phyloP scores from a whole-genome alignment of 169 alveolate species.

The Plasmodium vivax region DNA sequence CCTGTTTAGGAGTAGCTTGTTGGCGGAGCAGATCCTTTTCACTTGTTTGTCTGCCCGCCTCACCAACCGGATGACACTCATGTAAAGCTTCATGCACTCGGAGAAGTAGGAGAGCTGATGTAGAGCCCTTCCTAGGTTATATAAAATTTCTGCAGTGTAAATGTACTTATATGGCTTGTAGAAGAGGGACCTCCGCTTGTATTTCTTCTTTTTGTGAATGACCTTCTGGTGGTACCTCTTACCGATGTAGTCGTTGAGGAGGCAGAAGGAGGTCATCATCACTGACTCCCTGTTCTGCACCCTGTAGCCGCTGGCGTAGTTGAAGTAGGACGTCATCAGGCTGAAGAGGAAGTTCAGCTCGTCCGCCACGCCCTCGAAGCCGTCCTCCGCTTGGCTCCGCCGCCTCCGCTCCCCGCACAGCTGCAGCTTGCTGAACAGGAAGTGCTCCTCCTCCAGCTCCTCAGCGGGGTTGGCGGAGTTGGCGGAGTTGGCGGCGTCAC shows the following conservation, averaged over 20 bases:
- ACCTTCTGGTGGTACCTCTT: constrained; percentile 73
- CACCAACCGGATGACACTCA: constrained; percentile 25
- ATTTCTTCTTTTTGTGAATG: constrained; percentile 40
- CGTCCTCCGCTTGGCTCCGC: not conserved
- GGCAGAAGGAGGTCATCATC: constrained; percentile 71
- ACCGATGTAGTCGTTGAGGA: constrained; percentile 53
- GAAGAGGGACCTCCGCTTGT: constrained; percentile 29
- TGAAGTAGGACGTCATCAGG: constrained; percentile 56
- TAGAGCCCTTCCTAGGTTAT: constrained; percentile 53
- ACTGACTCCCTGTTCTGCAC: constrained; percentile 52
- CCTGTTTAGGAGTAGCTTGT: constrained; percentile 21
- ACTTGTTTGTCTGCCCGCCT: constrained; percentile 55
- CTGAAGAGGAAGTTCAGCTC: constrained; percentile 50
- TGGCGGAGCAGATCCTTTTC: constrained; percentile 1
- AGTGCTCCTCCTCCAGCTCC: constrained; percentile 9
- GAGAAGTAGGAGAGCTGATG: constrained; percentile 52
- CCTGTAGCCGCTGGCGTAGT: constrained; percentile 32
- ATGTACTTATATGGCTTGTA: constrained; percentile 57
- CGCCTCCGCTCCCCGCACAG: not conserved
- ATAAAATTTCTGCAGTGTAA: constrained; percentile 63
- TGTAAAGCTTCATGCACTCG: constrained; percentile 61
- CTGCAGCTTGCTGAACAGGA: constrained; percentile 18
- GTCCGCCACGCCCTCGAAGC: constrained; percentile 35
- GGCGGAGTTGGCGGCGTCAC: too few species aligned
- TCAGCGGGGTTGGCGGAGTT: not conserved